A percentile compares a stretch with the other conserved stretches of the same genome.
Conservation (phyloP, 2,329 filamentous ascomycete genomes). For the Aspergillus piperis region DNA sequence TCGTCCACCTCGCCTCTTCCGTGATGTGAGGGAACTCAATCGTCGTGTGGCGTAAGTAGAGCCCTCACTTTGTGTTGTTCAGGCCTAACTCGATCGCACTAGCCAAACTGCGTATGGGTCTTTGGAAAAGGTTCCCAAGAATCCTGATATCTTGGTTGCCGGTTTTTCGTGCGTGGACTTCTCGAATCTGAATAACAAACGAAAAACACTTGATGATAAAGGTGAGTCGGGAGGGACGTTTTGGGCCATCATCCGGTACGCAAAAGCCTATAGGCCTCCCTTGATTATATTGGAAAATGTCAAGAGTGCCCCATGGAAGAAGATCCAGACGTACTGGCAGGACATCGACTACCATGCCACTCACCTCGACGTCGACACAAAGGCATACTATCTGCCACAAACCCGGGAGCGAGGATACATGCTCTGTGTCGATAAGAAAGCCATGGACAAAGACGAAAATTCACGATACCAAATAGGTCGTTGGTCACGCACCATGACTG, state of each 20-base stretch:
- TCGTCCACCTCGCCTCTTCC: conserved; percentile 54
- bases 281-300: conserved; percentile 76
- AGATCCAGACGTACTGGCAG: conserved; percentile 50
- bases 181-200: conserved; percentile 63
- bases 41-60: conserved; percentile 50
- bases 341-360: conserved; percentile 58
- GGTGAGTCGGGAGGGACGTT: conserved; percentile 70
- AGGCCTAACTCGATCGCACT: conserved; percentile 5
- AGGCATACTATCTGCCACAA: conserved; percentile 73
- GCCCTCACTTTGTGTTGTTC: conserved; percentile 4
- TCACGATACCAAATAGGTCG: conserved; percentile 25
- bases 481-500: conserved; percentile 48
- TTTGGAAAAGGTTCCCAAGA: conserved; percentile 55
- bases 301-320: conserved; percentile 58
- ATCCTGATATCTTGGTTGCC: conserved; percentile 67
- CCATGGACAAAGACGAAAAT: conserved; percentile 23
- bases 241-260: conserved; percentile 61
- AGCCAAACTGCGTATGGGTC: conserved; percentile 70
- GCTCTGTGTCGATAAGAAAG: conserved; percentile 52
- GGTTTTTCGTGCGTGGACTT: conserved; percentile 78
- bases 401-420: conserved; percentile 64
- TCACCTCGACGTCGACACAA: conserved; percentile 62
- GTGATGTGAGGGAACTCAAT: conserved; percentile 61
- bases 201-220: conserved; percentile 53
- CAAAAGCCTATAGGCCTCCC: conserved; percentile 56